These are phyloP conservation scores for Triadica sebifera DNA, from an alignment of 345 rosid genomes.

Conservation along the genomic window DNA sequence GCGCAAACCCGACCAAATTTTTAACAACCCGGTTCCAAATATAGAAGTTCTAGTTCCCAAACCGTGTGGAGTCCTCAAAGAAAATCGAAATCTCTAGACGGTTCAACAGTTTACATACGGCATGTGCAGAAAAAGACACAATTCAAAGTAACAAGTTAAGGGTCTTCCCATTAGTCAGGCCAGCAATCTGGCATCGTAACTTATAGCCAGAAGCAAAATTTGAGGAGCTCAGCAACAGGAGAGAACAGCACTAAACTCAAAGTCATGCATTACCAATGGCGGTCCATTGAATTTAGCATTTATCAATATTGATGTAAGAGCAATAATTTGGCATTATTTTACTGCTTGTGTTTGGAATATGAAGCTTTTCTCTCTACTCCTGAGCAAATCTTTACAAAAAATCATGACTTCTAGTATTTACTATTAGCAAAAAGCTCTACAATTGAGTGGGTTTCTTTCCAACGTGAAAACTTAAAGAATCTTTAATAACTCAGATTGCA, in stretches of 20 bases:
- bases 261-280: not conserved
- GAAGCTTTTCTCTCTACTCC: not conserved
- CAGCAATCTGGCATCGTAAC: conserved; percentile 2
- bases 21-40: not conserved
- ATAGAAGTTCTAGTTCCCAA: not conserved
- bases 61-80: not conserved
- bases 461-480: too few relatives aligned
- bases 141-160: not conserved
- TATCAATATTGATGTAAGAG: too few relatives aligned
- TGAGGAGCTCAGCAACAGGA: not conserved
- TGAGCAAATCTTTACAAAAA: too few relatives aligned
- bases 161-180: not conserved
- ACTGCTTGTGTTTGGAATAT: not conserved
- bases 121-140: too few relatives aligned
- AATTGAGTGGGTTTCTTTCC: not conserved
- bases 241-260: not conserved
- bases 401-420: too few relatives aligned
- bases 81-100: not conserved
- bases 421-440: not conserved
- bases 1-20: too few relatives aligned
- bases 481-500: too few relatives aligned
- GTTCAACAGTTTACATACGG: not conserved
- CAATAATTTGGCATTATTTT: not conserved
- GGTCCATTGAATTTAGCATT: not conserved
- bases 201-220: not conserved